These are phyloP conservation scores for Carex littledalei DNA, from an alignment of 176 grass and related monocot genomes.

Conservation along the genomic window DNA sequence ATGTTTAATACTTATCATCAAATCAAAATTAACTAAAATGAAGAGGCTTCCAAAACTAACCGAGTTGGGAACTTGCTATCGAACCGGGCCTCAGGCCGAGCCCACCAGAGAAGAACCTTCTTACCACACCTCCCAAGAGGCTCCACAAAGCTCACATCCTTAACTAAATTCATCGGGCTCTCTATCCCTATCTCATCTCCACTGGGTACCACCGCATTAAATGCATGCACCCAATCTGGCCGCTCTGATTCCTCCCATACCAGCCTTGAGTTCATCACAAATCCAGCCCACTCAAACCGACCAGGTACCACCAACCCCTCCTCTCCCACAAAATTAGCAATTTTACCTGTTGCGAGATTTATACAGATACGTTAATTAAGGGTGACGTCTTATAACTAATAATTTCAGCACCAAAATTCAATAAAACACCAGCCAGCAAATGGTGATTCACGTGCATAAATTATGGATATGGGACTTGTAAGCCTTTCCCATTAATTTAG, in stretches of 20 bases:
- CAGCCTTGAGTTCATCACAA: slow-evolving; percentile 32
- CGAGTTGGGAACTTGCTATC: slow-evolving; percentile 34
- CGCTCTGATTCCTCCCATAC: slow-evolving; percentile 27
- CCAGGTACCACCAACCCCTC: slow-evolving; percentile 9
- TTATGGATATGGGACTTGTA: not conserved
- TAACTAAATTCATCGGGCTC: slow-evolving; percentile 31
- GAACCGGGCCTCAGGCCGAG: slow-evolving; percentile 23
- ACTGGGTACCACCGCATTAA: not conserved
- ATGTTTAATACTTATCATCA: not conserved
- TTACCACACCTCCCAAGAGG: slow-evolving; percentile 37
- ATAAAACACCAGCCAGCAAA: not conserved
- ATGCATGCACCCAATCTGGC: slow-evolving; percentile 36
- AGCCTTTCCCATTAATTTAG: not conserved
- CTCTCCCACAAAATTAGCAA: slow-evolving; percentile 22
- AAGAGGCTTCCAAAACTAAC: slow-evolving; percentile 18
- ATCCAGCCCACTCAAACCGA: slow-evolving; percentile 38
- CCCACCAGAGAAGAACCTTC: slow-evolving; percentile 44
- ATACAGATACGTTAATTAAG: not conserved
- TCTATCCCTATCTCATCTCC: slow-evolving; percentile 16
- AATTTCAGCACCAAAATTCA: not conserved
- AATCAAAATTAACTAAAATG: not conserved
- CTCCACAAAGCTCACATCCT: slow-evolving; percentile 29
- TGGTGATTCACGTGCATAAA: not conserved
- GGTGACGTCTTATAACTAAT: not conserved
- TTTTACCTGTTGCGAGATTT: not conserved